phyloP scores from a whole-genome alignment of 129 eudicot species.

The Mikania micrantha region DNA sequence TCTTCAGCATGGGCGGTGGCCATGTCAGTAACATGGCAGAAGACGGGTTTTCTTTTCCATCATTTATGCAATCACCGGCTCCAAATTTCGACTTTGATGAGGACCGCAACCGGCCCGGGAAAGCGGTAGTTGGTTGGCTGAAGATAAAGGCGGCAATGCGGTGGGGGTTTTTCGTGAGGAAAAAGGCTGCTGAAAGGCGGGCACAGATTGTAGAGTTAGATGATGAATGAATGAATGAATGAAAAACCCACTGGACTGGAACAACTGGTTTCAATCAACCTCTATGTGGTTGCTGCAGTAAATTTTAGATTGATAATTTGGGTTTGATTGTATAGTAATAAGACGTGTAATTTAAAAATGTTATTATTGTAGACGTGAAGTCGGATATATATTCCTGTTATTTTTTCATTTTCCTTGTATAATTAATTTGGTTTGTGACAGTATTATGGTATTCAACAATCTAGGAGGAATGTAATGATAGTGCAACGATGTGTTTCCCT shows the following conservation, averaged over 20 bases:
- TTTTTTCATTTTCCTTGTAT: conserved; percentile 13
- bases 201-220: conserved; percentile 81
- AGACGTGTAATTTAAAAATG: conserved; percentile 22
- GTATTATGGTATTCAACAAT: conserved; percentile 7
- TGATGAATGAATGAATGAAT: conserved; percentile 73
- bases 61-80: conserved; percentile 63
- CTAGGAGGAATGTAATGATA: conserved; percentile 17
- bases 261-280: not conserved
- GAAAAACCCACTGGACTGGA: not conserved
- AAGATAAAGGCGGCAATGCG: conserved; percentile 98
- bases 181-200: conserved; percentile 92
- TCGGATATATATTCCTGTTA: conserved; percentile 9
- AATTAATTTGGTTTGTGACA: conserved; percentile 20
- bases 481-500: conserved; percentile 9
- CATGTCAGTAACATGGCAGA: conserved; percentile 47
- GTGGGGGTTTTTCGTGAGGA: conserved; percentile 95
- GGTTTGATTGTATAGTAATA: conserved; percentile 42
- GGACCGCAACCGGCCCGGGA: conserved; percentile 66
- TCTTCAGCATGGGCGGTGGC: conserved; percentile 78
- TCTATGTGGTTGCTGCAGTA: conserved; percentile 6
- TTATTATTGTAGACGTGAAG: conserved; percentile 2
- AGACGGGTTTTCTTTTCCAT: conserved; percentile 55
- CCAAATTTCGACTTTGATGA: conserved; percentile 48
- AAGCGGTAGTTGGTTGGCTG: conserved; percentile 95
- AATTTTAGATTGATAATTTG: conserved; percentile 20